Base-by-base conservation (phyloP, 106 monocot species). In the Acorus gramineus region DNA sequence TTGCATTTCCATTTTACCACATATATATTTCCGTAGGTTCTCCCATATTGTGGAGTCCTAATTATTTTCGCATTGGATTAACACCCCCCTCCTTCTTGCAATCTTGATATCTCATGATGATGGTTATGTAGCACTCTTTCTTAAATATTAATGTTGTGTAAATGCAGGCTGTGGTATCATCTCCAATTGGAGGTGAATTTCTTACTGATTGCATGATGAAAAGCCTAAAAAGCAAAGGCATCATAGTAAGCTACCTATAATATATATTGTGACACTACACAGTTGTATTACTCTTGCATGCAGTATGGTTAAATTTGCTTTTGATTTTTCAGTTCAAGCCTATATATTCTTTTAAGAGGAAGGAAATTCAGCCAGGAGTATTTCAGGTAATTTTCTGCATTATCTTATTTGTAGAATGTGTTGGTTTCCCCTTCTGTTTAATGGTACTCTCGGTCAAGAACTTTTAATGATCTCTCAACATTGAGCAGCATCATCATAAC, bases 171-270 rank as follows among this genome's bases (percentile, higher is more conserved):
- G 95, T 90, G 14, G 59, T 55, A 42, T 77, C 82, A 60, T 95
- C 95, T 65, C 95, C 95, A 54, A 78, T 95, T 73, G 95, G 95
- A 57, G 95, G 95, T 60, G 95, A 95, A 65, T 81, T 95, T 49
- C 70, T 95, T 58, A 90, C 95, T 10, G 90, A 95, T 4, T 95
- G 95, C 69, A 95, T 95, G 95, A 82, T 85, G 95, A 90, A 85
- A 90, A 85, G 90, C 73, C 78, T 95, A 76, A 85, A 84, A 68
- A 87, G 72, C 73, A 95, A 83, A 78, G 95, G 82, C 49, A 72
- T 90, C 69, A 66, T 77, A 61, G 95, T 95, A 78, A 74, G 87
- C 76, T 47, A 63, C 57, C 48, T n/a, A 49, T 28, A 28, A 28
- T 28, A 28, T 28, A 28, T 46, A 9, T 11, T 42, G 14, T 55